Evolutionary conservation across 768 basidiomycete genomes (phyloP).

Genomic region (Pulveroboletus sp.): DNA sequence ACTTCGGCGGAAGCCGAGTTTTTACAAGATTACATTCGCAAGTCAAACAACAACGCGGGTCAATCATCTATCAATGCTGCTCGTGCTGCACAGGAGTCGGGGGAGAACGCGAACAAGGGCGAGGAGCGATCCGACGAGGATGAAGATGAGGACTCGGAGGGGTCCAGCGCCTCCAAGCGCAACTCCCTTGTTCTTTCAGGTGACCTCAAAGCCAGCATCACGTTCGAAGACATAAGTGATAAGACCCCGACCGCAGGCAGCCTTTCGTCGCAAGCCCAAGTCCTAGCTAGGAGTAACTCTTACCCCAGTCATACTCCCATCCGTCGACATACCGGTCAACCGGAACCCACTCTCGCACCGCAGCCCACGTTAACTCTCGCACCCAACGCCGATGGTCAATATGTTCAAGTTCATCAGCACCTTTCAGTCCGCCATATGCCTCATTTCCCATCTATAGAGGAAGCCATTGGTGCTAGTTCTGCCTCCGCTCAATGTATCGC

Average conservation of each 20-base stretch:
- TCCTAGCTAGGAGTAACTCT: slow-evolving; percentile 47
- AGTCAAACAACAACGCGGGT: slow-evolving; percentile 81
- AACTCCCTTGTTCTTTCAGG: slow-evolving; percentile 65
- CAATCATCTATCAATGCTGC: slow-evolving; percentile 73
- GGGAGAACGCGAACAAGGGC: slow-evolving; percentile 52
- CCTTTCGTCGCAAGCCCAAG: slow-evolving; percentile 73
- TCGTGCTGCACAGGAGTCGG: slow-evolving; percentile 63
- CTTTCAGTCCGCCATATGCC: slow-evolving; percentile 71
- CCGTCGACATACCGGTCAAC: slow-evolving; percentile 59
- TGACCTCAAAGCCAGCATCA: slow-evolving; percentile 54
- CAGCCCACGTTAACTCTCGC: slow-evolving; percentile 56
- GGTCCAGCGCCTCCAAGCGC: slow-evolving; percentile 67
- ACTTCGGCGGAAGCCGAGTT: slow-evolving; percentile 88
- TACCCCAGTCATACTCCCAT: slow-evolving; percentile 73
- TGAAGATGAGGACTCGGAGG: slow-evolving; percentile 83
- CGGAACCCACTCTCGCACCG: slow-evolving; percentile 51
- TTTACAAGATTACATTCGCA: slow-evolving; percentile 87
- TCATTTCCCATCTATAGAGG: slow-evolving; percentile 82
- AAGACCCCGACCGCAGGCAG: slow-evolving; percentile 84
- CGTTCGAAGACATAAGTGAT: slow-evolving; percentile 65
- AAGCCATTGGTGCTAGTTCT: slow-evolving; percentile 71
- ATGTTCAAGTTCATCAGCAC: slow-evolving; percentile 44
- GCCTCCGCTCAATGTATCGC: slow-evolving; percentile 73
- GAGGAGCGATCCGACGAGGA: slow-evolving; percentile 81
- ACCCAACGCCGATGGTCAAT: slow-evolving; percentile 40